Evolutionary conservation across 78 protist species (phyloP), one percentile per base, ranked within the genome.

Genomic region (Paulinella micropora): DNA sequence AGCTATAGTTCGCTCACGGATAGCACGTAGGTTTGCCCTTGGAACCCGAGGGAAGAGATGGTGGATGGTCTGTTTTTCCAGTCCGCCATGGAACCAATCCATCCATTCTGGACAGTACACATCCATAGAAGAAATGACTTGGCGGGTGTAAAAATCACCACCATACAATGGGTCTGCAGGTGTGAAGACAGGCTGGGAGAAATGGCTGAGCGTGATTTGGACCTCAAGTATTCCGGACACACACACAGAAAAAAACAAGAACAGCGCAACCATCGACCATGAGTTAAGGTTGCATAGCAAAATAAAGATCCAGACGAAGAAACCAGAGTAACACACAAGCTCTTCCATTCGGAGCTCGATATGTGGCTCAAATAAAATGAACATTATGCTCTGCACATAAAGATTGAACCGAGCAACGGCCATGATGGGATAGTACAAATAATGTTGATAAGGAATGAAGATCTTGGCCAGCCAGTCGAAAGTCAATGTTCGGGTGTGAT

Each of bases 21-120:
- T 37, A n/a, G 4, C 1, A 34, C 83, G 37, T 32, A 83, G 69
- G 51, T 90, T 87, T 81, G 83, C 88, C 34, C 92, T 2, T 1
- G 92, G 90, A 34, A 90, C 38, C 2, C 89, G 88, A 1, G 92
- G 92, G 51, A 6, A 90, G 31, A 90, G 85, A 39, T 90, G 92
- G 77, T 90, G 92, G 34, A 35, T 89, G 83, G 34, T 3, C 89
- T 90, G 92, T 81, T 64, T 83, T 82, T 90, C 88, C 85, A 90
- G 89, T 26, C 92, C 92, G 34, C 92, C 92, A 37, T 77, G 83
- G 85, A 90, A 90, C 92, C 92, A 90, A 28, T 90, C 89, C 85
- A 86, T 90, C 67, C 3, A 69, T 39, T 77, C 31, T 36, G 38
- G 26, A 34, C 92, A 83, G 51, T 83, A 79, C 28, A 86, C 38